These are phyloP conservation scores for Diphasiastrum complanatum DNA, from an alignment of 83 land plant genomes.

Conservation along the genomic window DNA sequence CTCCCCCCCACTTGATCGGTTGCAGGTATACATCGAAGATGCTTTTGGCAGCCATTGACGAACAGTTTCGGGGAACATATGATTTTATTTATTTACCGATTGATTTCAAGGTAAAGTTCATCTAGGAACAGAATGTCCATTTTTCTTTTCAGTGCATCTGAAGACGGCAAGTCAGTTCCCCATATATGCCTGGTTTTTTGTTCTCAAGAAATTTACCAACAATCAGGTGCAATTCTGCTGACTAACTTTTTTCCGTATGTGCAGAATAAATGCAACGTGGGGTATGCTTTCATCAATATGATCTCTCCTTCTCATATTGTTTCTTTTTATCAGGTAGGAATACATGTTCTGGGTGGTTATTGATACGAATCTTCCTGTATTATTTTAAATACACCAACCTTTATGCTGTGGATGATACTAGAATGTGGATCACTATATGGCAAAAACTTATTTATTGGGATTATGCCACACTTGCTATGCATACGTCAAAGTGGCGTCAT, in stretches of 20 bases:
- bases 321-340: slow-evolving; percentile 65
- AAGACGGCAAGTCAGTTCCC: too few species aligned
- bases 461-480: too few species aligned
- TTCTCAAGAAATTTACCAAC: too few species aligned
- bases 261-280: slow-evolving; percentile 97
- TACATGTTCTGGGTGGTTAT: background rate
- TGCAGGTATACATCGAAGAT: slow-evolving; percentile 17
- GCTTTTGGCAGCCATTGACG: slow-evolving; percentile 15
- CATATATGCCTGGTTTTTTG: too few species aligned
- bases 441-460: too few species aligned
- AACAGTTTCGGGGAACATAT: slow-evolving; percentile 13
- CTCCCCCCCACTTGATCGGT: too few species aligned
- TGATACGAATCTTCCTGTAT: background rate
- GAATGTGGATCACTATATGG: too few species aligned
- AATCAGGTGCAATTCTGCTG: too few species aligned
- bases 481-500: too few species aligned
- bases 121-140: too few species aligned
- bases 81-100: slow-evolving; percentile 14
- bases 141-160: too few species aligned
- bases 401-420: background rate
- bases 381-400: background rate
- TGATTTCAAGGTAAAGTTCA: slow-evolving; percentile 19
- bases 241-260: too few species aligned
- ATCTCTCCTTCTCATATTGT: slow-evolving; percentile 57
- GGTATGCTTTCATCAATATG: slow-evolving; percentile 95